Base-by-base conservation (phyloP, 306 rosid genomes). In the Cucurbita moschata region DNA sequence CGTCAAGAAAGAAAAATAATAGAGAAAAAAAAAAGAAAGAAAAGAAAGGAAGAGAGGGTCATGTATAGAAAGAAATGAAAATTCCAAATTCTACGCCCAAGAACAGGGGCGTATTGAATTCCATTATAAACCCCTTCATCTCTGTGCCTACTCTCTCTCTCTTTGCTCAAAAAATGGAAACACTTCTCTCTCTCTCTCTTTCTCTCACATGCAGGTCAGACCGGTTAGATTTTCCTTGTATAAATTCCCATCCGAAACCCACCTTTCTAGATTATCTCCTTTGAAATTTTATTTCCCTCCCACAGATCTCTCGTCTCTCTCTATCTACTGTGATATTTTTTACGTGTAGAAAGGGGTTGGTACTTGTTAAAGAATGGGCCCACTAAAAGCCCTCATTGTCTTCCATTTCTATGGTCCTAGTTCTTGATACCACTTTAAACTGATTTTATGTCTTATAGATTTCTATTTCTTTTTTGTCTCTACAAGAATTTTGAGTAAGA, bases 1-100 rank as follows among this genome's bases (percentile, higher is more conserved):
- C 71, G 43, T 65, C 72, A 79, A 61, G 3, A 79, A 90, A 76
- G 61, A 50, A 77, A 30, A 47, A 38, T 38, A 86, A 81, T 35
- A 74, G 60, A 10, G 42, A 60, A 79, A 81, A 87, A 13, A 30
- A 30, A 60, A 79, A 81, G 85, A 13, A 30, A 30, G 35, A 30
- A 30, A 30, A 7, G 42, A 60, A 79, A 83, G 85, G 5, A 46
- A 46, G 8, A 5, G 40, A 43, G 40, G 74, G 40, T 49, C 43
- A 49, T 1, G 74, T 49, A 69, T 69, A 30, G 74, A 69, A 69
- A 69, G 59, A 69, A 55, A 39, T 44, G 65, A 59, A 59, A 49
- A 75, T 76, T 75, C 79, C 68, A 38, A 75, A 60, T 75, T 80
- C 23, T 72, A 64, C 68, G 49, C 60, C 11, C 14, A 15, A 42